These are phyloP conservation scores for Colletotrichum echinochloae DNA, from an alignment of 2,329 filamentous ascomycete species.

Conservation along the genomic window DNA sequence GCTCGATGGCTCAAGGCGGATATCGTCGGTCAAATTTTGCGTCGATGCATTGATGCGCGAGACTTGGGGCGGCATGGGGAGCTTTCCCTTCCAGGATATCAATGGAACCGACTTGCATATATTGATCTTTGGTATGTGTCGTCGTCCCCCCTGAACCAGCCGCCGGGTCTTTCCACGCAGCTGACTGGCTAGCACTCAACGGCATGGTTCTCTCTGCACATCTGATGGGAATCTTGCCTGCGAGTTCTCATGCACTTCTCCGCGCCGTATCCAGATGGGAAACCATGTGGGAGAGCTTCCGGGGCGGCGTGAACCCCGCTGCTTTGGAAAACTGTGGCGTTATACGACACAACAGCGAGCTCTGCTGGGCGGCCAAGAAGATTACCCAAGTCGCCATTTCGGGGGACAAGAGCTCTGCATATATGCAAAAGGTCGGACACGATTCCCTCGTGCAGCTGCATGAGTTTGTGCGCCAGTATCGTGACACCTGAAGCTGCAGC, in stretches of 20 bases:
- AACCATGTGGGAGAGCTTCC: conserved; percentile 39
- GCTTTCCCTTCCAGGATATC: conserved; percentile 32
- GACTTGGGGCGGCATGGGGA: conserved; percentile 33
- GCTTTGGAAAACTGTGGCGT: conserved; percentile 21
- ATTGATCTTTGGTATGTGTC: conserved; percentile 30
- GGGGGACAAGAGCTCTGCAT: conserved; percentile 34
- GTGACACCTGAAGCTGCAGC: background rate
- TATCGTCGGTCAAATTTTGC: conserved; percentile 37
- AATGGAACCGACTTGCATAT: conserved; percentile 32
- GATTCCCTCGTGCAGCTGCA: conserved; percentile 33
- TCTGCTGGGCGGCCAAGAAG: conserved; percentile 31
- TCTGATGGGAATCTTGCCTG: conserved; percentile 38
- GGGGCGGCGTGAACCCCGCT: background rate
- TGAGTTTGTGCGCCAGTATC: conserved; percentile 33
- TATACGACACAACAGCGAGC: conserved; percentile 36
- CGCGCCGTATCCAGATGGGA: conserved; percentile 43
- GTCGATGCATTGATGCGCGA: conserved; percentile 43
- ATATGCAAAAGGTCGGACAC: conserved; percentile 36
- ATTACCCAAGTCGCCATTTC: conserved; percentile 29
- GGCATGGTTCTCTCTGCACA: conserved; percentile 35
- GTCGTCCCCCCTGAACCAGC: fast-evolving
- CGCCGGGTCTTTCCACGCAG: background rate
- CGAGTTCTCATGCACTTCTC: conserved; percentile 27
- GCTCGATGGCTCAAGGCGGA: conserved; percentile 1
- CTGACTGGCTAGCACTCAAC: conserved; percentile 28